Evolutionary conservation across 139 green algal genomes (phyloP), one percentile per base, ranked within the genome.

Genomic region (Astrephomene gubernaculifera): DNA sequence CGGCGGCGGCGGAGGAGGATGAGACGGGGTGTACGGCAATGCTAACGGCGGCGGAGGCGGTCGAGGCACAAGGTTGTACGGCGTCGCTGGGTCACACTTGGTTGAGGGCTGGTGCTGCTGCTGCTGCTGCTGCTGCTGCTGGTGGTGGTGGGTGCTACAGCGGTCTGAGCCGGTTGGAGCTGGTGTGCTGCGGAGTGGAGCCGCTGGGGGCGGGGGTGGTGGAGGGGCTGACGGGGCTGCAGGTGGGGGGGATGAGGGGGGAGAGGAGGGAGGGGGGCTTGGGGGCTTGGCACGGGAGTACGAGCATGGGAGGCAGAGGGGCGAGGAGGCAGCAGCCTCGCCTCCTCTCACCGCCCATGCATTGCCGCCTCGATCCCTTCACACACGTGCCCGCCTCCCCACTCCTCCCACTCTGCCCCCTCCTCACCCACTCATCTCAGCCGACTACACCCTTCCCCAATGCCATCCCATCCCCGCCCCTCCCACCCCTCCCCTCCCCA

Each of bases 111-210:
- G n/a, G n/a, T 38, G 67, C 6, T 17, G 2, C 67, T 35, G 38
- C 27, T 52, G 21, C 36, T 0, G 1, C 67, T 27, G 38, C 38
- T 53, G 38, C 67, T 1, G 38, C 38, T 2, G 36, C 67, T 33
- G 38, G 27, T n/a, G 53, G n/a, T 19, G 49, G n/a, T 33, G 2
- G 4, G 22, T 36, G 27, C 41, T 41, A 21, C 73, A 25, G 35
- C 29, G 57, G 60, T 24, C 60, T 83, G 41, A 72, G n/a, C 0
- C 76, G 76, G 60, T 38, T 83, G 60, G 78, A 84, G 61, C 61
- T 84, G 78, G 2, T 84, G 43, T 25, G n/a, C 31, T 84, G 78
- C 31, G 78, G 78, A 1, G 19, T 5, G 5, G 60, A 74, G 61
- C 78, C 78, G 57, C 43, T 84, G 78, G 14, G 33, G 3, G 60